Conservation (phyloP, 805 yeast species). For the Ogataea ganodermae region DNA sequence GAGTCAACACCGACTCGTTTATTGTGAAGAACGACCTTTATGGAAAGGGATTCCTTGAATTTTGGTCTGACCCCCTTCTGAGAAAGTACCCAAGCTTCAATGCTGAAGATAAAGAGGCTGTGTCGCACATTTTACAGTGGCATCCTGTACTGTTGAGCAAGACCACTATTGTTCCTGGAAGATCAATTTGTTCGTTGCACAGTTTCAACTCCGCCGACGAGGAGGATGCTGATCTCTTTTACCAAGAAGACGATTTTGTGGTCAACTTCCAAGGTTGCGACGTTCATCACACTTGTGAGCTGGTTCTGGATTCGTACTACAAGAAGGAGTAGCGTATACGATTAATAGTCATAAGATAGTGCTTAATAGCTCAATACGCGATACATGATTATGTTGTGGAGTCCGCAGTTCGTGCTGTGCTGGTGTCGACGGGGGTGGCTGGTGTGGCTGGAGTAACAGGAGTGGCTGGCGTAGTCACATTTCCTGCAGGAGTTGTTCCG, state of each 20-base stretch:
- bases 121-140: conserved; percentile 93
- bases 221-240: conserved; percentile 52
- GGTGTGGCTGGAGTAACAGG: neutral
- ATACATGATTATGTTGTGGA: too few species aligned
- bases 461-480: neutral
- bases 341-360: neutral
- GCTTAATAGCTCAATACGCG: too few species aligned
- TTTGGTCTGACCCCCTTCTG: conserved; percentile 74
- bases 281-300: conserved; percentile 51
- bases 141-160: conserved; percentile 79
- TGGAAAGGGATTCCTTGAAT: conserved; percentile 72
- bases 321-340: conserved; percentile 21
- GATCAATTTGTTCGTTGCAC: conserved; percentile 52
- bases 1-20: conserved; percentile 69
- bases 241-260: conserved; percentile 66
- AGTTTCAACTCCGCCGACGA: conserved; percentile 31
- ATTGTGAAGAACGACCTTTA: conserved; percentile 65
- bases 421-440: too few species aligned
- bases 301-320: conserved; percentile 44
- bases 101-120: conserved; percentile 60
- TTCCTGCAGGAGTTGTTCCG: conserved; percentile 12
- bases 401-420: too few species aligned
- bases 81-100: conserved; percentile 66
- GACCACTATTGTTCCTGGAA: conserved; percentile 70
- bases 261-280: conserved; percentile 63